phyloP scores from a whole-genome alignment of 2,329 filamentous ascomycete species.

The Fusarium sp. region DNA sequence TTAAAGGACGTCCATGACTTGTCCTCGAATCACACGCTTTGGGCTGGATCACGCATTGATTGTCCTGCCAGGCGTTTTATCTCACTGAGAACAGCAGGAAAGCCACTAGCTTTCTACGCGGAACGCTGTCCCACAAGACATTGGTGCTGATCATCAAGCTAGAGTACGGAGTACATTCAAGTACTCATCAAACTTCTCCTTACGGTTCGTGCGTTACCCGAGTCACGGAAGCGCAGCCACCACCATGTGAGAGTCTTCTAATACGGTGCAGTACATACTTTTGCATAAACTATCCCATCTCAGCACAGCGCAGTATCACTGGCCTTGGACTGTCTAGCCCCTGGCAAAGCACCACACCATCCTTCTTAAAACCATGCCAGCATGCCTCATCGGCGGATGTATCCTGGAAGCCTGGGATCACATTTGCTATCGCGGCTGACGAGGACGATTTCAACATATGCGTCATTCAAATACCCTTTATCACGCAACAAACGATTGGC shows the following conservation, averaged over 20 bases:
- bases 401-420: constrained; percentile 24
- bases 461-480: constrained; percentile 12
- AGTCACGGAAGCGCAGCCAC: constrained; percentile 32
- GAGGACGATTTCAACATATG: constrained; percentile 10
- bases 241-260: constrained; percentile 27
- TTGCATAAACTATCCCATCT: constrained; percentile 2
- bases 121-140: constrained; percentile 6
- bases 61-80: constrained; percentile 19
- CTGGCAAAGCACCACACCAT: constrained; percentile 16
- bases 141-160: constrained; percentile 25
- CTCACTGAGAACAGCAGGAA: not conserved
- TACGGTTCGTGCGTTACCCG: constrained; percentile 29
- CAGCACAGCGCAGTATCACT: constrained; percentile 1
- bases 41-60: constrained; percentile 16
- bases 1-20: not conserved
- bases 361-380: constrained; percentile 5
- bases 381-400: constrained; percentile 6
- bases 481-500: constrained; percentile 4
- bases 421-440: constrained; percentile 24
- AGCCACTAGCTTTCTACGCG: not conserved
- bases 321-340: not conserved
- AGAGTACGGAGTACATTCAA: not conserved
- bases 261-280: constrained; percentile 7
- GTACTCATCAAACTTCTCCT: constrained; percentile 21
- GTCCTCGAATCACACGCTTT: not conserved